These are phyloP conservation scores for Phycomyces blakesleeanus DNA, from an alignment of 192 early-diverging fungal species.

Conservation along the genomic window DNA sequence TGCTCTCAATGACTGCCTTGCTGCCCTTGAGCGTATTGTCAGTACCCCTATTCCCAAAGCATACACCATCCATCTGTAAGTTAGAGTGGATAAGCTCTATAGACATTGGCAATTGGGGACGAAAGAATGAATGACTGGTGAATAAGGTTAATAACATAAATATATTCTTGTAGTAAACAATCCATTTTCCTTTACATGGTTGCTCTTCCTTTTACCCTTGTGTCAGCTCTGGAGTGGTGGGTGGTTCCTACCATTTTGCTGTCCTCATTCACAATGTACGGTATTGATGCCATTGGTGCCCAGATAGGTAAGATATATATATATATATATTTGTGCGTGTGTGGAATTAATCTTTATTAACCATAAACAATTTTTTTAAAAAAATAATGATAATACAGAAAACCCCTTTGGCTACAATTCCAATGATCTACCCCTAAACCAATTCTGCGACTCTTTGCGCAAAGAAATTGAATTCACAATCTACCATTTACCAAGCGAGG, in stretches of 20 bases:
- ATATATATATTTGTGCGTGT: no score
- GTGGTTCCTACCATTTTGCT: conserved; percentile 32
- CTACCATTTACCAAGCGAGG: conserved; percentile 33
- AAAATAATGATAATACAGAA: no score
- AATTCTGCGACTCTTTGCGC: conserved; percentile 53
- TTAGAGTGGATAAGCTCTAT: background rate
- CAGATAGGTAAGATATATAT: conserved; percentile 58
- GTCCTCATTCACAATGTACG: conserved; percentile 63
- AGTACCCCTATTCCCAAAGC: conserved; percentile 67
- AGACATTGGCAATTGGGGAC: background rate
- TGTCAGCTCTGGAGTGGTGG: conserved; percentile 54
- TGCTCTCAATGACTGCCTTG: conserved; percentile 53
- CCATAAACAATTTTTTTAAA: no score
- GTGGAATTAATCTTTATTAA: no score
- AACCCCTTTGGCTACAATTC: conserved; percentile 46
- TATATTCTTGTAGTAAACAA: conserved; percentile 52
- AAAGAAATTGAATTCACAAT: conserved; percentile 59
- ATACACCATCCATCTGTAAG: conserved; percentile 66
- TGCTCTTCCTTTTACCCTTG: conserved; percentile 70
- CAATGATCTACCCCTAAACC: conserved; percentile 55
- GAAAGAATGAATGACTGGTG: no score
- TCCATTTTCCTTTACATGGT: conserved; percentile 63
- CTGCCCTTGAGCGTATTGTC: conserved; percentile 65
- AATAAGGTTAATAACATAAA: no score
- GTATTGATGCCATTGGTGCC: conserved; percentile 74